Percentiles rank a stretch among this genome's conserved stretches.
Conservation (phyloP, 1,284 basidiomycete species). For the Marasmius fiardii region DNA sequence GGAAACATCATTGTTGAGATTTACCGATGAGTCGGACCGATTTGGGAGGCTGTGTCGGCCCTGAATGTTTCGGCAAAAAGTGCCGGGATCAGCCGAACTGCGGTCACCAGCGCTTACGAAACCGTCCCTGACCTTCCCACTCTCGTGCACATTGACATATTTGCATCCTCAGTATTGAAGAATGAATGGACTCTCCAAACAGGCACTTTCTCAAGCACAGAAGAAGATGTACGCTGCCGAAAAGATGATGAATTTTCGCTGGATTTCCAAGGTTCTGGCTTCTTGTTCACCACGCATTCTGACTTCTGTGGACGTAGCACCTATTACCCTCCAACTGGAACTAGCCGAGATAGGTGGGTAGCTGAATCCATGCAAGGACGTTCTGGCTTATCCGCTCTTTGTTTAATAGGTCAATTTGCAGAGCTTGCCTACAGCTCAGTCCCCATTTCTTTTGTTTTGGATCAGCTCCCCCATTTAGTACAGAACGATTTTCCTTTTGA, state of each 20-base stretch:
- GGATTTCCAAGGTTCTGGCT: constrained; percentile 42
- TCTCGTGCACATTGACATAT: too few species aligned
- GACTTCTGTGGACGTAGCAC: constrained; percentile 33
- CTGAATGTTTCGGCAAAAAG: too few species aligned
- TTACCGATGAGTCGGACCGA: too few species aligned
- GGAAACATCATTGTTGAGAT: too few species aligned
- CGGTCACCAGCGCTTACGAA: too few species aligned
- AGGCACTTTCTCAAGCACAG: constrained; percentile 26
- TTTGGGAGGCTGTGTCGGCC: too few species aligned
- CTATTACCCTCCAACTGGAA: constrained; percentile 29
- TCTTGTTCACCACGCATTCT: constrained; percentile 38
- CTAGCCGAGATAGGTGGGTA: constrained; percentile 39
- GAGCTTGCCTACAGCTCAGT: constrained; percentile 40
- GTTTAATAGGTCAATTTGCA: constrained; percentile 44
- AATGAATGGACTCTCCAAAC: neutral
- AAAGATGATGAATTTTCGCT: constrained; percentile 47
- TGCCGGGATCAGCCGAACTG: too few species aligned
- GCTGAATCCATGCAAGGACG: neutral
- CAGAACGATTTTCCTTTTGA: constrained; percentile 44
- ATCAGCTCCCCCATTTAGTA: constrained; percentile 34
- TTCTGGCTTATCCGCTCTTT: neutral
- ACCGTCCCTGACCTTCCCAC: too few species aligned
- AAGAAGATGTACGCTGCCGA: constrained; percentile 45
- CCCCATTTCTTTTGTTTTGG: constrained; percentile 37
- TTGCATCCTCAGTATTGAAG: neutral